Base-by-base conservation (phyloP, 1,284 basidiomycete species). In the Leccinum subspadiceum region DNA sequence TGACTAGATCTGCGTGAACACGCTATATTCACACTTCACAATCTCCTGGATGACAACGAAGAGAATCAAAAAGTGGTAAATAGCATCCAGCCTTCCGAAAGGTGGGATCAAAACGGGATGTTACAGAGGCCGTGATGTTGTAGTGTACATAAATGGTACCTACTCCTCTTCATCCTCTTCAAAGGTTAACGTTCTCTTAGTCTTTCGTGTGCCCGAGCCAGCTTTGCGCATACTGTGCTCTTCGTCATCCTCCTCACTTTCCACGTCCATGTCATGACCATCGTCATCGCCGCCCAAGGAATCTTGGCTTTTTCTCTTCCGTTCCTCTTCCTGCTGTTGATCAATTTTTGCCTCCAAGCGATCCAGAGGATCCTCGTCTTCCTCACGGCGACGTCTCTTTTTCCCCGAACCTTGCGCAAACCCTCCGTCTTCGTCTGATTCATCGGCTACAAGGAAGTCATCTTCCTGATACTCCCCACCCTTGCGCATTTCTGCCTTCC, bases 1-100 rank as follows among this genome's bases (percentile, higher is more conserved):
- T 54, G 22, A 41, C 20, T 68, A 95, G 94, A 93, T 76, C 77
- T 97, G 52, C 86, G 93, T 41, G 94, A 96, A 74, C 92, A 96
- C 72, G 93, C 94, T 2, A 83, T 96, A 49, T 87, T 96, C 65
- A 81, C 92, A 10, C 78, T 96, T 20, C 84, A 85, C 51, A 93
- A 92, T 73, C 73, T 96, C 24, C 81, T 96, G 60, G 80, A 86
- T 64, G 78, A 81, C 48, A 96, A 96, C 70, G 65, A 75, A 15
- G 89, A 86, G 62, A 96, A 93, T 68, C 93, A 96, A 76, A 83
- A 80, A 2, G 79, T 92, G 51, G 88, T 97, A 50, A 80, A 86
- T 58, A 81, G 82, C 60, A 84, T 94, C 64, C 84, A 87, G 67
- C 90, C 89, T 51, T 75, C 78, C 44, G 77, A 78, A 59, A 76